These are phyloP conservation scores for Gymnopilus dilepis DNA, from an alignment of 768 basidiomycete species.

Conservation along the genomic window DNA sequence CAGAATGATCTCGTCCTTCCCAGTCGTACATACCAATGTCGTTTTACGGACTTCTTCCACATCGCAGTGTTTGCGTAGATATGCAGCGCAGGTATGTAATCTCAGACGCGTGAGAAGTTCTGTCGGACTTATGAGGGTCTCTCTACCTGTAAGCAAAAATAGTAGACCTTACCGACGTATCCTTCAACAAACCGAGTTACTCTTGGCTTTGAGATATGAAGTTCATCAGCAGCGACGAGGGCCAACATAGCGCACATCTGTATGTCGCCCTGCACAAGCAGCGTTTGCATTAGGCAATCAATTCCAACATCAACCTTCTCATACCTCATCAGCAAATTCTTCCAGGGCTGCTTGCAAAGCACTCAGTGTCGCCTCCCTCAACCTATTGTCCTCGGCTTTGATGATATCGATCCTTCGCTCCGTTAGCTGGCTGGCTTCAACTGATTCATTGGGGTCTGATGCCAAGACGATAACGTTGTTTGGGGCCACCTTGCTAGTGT, in stretches of 20 bases:
- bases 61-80: slow-evolving; percentile 69
- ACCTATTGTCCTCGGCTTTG: slow-evolving; percentile 51
- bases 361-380: slow-evolving; percentile 61
- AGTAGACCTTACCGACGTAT: slow-evolving; percentile 66
- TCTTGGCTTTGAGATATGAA: slow-evolving; percentile 51
- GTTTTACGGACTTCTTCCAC: slow-evolving; percentile 54
- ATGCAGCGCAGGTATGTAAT: slow-evolving; percentile 71
- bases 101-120: slow-evolving; percentile 68
- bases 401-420: slow-evolving; percentile 50
- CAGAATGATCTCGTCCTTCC: neutral
- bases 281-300: slow-evolving; percentile 5
- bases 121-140: slow-evolving; percentile 28
- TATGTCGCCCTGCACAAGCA: slow-evolving; percentile 68
- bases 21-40: slow-evolving; percentile 57
- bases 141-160: neutral
- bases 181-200: slow-evolving; percentile 64
- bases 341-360: slow-evolving; percentile 62
- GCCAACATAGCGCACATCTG: slow-evolving; percentile 81
- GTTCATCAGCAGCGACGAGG: slow-evolving; percentile 62
- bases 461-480: slow-evolving; percentile 7
- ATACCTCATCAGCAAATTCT: slow-evolving; percentile 65
- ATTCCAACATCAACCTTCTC: slow-evolving; percentile 1
- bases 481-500: slow-evolving; percentile 23
- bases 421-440: slow-evolving; percentile 21
- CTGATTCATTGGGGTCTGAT: neutral